Conservation (phyloP, 768 basidiomycete genomes). For the Suillus placidus region DNA sequence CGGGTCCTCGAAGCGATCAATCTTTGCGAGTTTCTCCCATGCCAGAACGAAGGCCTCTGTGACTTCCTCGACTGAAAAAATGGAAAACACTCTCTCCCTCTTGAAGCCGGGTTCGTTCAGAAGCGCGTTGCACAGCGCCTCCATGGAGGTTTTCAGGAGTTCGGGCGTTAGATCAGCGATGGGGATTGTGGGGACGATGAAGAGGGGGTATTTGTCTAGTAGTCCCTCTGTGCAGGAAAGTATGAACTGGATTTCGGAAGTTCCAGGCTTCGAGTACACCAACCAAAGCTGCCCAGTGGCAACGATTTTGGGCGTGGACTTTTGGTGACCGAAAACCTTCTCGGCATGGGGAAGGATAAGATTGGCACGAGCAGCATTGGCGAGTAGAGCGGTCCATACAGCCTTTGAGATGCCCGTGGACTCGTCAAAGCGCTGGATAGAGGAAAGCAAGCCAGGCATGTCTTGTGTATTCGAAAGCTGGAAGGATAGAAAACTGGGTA, state of each 20-base stretch:
- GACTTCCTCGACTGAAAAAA: conserved; percentile 59
- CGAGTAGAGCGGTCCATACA: conserved; percentile 35
- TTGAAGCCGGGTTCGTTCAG: conserved; percentile 19
- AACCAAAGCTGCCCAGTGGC: conserved; percentile 35
- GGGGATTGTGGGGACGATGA: conserved; percentile 39
- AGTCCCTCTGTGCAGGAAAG: conserved; percentile 59
- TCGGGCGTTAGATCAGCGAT: conserved; percentile 47
- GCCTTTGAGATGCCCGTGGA: conserved; percentile 21
- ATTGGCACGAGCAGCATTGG: conserved; percentile 40
- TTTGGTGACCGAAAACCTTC: conserved; percentile 20
- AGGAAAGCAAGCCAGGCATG: conserved; percentile 21
- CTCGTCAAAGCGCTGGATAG: conserved; percentile 11
- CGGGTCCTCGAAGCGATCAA: conserved; percentile 38
- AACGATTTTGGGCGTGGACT: conserved; percentile 9
- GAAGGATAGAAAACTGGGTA: conserved; percentile 23
- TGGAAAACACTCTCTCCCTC: conserved; percentile 55
- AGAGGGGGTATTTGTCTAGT: conserved; percentile 66
- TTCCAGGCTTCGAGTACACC: conserved; percentile 20
- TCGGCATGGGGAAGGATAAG: conserved; percentile 44
- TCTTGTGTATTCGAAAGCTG: not conserved
- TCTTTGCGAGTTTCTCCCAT: conserved; percentile 53
- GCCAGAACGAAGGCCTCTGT: conserved; percentile 46
- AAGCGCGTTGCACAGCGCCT: conserved; percentile 41
- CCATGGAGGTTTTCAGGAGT: conserved; percentile 38
- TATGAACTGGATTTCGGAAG: conserved; percentile 47